Evolutionary conservation across 2,329 filamentous ascomycete genomes (phyloP).

Genomic region (Metarhizium anisopliae): DNA sequence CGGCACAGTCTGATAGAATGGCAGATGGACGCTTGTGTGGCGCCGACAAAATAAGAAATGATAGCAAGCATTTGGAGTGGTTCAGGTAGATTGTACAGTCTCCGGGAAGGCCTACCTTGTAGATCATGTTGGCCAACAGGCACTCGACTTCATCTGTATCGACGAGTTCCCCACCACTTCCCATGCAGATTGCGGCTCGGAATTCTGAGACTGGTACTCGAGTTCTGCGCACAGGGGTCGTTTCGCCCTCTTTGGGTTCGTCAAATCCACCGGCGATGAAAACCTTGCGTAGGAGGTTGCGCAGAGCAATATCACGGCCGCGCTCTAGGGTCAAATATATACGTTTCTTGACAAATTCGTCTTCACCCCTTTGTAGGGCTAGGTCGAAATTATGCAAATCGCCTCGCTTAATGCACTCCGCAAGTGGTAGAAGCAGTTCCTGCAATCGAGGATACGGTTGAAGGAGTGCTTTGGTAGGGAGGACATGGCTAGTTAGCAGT

Average conservation of each 20-base stretch:
- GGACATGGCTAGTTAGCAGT: constrained; percentile 75
- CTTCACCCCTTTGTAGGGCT: constrained; percentile 71
- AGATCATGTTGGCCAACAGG: constrained; percentile 90
- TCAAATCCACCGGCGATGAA: constrained; percentile 80
- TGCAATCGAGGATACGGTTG: constrained; percentile 68
- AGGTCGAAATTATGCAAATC: constrained; percentile 77
- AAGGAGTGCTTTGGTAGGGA: constrained; percentile 67
- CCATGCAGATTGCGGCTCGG: constrained; percentile 70
- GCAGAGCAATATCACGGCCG: constrained; percentile 80
- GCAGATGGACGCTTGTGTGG: background rate
- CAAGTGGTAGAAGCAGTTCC: constrained; percentile 68
- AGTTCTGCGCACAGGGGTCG: constrained; percentile 57
- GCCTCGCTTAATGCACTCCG: constrained; percentile 69
- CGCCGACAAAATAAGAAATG: no score
- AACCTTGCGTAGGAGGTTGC: constrained; percentile 87
- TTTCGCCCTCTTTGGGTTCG: constrained; percentile 59
- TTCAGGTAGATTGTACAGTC: background rate
- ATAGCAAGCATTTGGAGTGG: background rate
- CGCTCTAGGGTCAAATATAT: constrained; percentile 94
- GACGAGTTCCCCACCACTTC: constrained; percentile 53
- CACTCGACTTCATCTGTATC: constrained; percentile 95
- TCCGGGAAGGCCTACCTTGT: constrained; percentile 62
- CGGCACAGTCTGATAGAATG: background rate
- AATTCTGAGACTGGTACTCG: constrained; percentile 80
- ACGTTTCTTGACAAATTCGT: constrained; percentile 85